Conservation (phyloP, 768 basidiomycete genomes). For the Auricularia heimuer region DNA sequence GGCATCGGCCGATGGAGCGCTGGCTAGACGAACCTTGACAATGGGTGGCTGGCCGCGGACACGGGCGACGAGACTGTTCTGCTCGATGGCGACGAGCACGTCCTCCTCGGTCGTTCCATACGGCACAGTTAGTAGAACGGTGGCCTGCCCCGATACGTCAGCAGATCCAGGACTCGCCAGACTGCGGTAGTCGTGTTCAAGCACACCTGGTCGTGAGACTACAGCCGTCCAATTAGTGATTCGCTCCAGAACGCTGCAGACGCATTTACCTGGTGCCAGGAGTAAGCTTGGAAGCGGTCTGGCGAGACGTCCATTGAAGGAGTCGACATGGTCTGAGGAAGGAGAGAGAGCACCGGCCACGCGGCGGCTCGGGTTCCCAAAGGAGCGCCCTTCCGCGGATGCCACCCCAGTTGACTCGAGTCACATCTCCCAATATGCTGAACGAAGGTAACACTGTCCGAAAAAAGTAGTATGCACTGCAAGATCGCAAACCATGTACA, state of each 20-base stretch:
- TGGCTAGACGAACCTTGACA: constrained; percentile 47
- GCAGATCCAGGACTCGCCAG: constrained; percentile 7
- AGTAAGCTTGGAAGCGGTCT: constrained; percentile 32
- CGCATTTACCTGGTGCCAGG: constrained; percentile 73
- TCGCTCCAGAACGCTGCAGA: constrained; percentile 4
- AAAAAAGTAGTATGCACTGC: too few species aligned
- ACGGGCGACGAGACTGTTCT: constrained; percentile 60
- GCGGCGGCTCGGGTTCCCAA: too few species aligned
- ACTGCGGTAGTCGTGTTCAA: constrained; percentile 10
- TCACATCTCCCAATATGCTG: too few species aligned
- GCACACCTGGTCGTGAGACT: constrained; percentile 83
- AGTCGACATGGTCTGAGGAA: neutral
- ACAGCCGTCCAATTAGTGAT: constrained; percentile 3
- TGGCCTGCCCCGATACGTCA: constrained; percentile 41
- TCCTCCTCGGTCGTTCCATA: constrained; percentile 64
- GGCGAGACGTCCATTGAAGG: constrained; percentile 6
- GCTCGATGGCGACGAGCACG: constrained; percentile 61
- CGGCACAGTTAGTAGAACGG: constrained; percentile 65
- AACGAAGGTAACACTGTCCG: too few species aligned
- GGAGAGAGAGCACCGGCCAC: too few species aligned
- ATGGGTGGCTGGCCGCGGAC: constrained; percentile 60
- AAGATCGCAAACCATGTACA: too few species aligned
- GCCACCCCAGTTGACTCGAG: too few species aligned
- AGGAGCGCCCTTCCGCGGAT: too few species aligned
- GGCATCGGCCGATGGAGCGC: neutral